Evolutionary conservation across 1,284 basidiomycete species (phyloP).

Genomic region (Mrakiaceae sp.): DNA sequence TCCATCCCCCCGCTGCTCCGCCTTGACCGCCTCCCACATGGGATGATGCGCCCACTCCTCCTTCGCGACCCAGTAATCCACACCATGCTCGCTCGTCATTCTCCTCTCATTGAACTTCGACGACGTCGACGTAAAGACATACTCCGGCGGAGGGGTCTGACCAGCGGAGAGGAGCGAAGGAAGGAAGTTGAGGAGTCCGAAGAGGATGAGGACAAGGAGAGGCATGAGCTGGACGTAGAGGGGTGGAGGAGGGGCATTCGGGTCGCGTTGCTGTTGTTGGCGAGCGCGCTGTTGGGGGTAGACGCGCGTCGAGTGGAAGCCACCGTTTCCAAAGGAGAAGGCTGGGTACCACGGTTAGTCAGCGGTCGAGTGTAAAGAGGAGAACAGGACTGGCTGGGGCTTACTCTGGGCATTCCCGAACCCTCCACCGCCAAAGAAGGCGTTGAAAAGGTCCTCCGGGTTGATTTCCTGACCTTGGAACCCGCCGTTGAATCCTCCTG

Average conservation of each 20-base stretch:
- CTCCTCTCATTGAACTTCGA: slow-evolving; percentile 48
- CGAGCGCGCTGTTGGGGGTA: slow-evolving; percentile 20
- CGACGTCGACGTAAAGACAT: slow-evolving; percentile 53
- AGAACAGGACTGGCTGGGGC: neutral
- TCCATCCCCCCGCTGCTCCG: slow-evolving; percentile 46
- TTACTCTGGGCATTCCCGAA: slow-evolving; percentile 11
- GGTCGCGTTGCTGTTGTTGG: neutral
- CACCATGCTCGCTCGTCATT: slow-evolving; percentile 52
- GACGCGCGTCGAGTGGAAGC: slow-evolving; percentile 57
- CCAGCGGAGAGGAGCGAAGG: slow-evolving; percentile 57
- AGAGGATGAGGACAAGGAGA: slow-evolving; percentile 65
- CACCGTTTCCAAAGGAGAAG: slow-evolving; percentile 46
- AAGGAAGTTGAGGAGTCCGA: slow-evolving; percentile 74
- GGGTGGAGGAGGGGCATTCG: slow-evolving; percentile 47
- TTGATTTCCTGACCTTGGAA: slow-evolving; percentile 72
- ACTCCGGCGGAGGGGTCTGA: slow-evolving; percentile 65
- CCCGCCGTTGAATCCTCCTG: slow-evolving; percentile 30
- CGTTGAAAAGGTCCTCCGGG: slow-evolving; percentile 94
- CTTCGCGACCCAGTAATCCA: slow-evolving; percentile 79
- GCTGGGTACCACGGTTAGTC: slow-evolving; percentile 19
- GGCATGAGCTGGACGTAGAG: slow-evolving; percentile 75
- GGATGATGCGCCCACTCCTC: slow-evolving; percentile 68
- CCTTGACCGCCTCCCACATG: slow-evolving; percentile 49
- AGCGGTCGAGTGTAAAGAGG: neutral
- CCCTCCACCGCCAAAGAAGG: slow-evolving; percentile 79